Conservation (phyloP, 257 asterid species). For the Ocimum tenuiflorum region DNA sequence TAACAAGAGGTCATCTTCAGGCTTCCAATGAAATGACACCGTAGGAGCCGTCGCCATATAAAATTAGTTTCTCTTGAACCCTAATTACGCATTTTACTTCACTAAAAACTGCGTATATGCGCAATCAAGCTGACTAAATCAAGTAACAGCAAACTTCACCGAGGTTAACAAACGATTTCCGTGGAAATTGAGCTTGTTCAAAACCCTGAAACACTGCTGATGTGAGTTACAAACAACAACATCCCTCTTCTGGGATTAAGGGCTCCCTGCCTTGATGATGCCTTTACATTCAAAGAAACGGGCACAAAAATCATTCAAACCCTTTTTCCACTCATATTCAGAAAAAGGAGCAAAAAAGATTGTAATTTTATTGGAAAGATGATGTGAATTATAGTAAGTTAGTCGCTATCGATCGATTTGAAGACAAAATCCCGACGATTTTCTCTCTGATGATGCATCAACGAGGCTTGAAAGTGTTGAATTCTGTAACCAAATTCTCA, state of each 20-base stretch:
- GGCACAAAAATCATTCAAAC: background rate
- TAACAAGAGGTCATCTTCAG: constrained; percentile 80
- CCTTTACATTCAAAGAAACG: constrained; percentile 6
- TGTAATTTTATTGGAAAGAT: background rate
- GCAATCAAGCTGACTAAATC: constrained; percentile 11
- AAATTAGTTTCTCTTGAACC: constrained; percentile 29
- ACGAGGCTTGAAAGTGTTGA: background rate
- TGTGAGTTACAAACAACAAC: constrained; percentile 1
- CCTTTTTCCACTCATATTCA: background rate
- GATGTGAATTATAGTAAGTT: background rate
- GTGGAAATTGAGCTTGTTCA: background rate
- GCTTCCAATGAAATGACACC: constrained; percentile 49
- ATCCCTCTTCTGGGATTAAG: background rate
- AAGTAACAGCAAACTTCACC: background rate
- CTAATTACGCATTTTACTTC: no score
- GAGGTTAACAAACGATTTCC: background rate
- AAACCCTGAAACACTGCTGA: background rate
- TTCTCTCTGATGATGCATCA: constrained; percentile 5
- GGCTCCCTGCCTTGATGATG: background rate
- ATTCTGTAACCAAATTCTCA: constrained; percentile 9
- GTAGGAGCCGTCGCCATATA: constrained; percentile 46
- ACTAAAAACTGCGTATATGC: constrained; percentile 15
- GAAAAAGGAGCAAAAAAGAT: background rate
- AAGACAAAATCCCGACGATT: background rate
- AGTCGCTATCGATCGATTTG: background rate